Percentiles rank a stretch among this genome's conserved stretches.
Conservation (phyloP, 140 eudicot genomes). For the Ambrosia hybrid region DNA sequence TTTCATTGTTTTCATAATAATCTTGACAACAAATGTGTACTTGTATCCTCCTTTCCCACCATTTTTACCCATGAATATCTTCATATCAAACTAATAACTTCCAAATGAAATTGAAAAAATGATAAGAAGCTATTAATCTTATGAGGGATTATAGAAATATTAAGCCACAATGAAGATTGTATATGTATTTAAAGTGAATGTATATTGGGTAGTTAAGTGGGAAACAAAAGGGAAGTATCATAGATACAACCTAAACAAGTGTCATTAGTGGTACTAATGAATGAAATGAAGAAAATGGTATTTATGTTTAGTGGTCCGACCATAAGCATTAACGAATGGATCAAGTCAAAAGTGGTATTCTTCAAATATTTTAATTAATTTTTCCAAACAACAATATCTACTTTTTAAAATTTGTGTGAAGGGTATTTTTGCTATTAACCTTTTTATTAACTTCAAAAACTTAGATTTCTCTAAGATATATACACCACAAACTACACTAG, state of each 20-base stretch:
- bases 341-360: conserved; percentile 16
- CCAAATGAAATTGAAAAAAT: neutral
- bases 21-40: conserved; percentile 21
- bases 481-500: no score
- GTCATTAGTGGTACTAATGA: conserved; percentile 13
- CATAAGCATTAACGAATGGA: conserved; percentile 5
- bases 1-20: conserved; percentile 26
- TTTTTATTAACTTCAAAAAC: no score
- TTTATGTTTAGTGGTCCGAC: neutral
- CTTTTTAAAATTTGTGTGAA: no score
- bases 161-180: neutral
- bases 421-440: no score
- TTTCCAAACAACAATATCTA: neutral
- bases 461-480: no score
- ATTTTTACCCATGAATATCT: conserved; percentile 7
- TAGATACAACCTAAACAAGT: conserved; percentile 1
- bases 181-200: conserved; percentile 10
- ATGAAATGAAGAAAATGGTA: conserved; percentile 14
- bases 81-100: conserved; percentile 10
- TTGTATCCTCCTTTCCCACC: conserved; percentile 1
- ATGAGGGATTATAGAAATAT: neutral
- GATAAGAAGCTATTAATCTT: neutral
- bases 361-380: neutral
- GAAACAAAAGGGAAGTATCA: conserved; percentile 21
- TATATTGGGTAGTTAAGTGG: conserved; percentile 8